phyloP scores from a whole-genome alignment of 2,329 filamentous ascomycete species.

The Cladosporium halotolerans region DNA sequence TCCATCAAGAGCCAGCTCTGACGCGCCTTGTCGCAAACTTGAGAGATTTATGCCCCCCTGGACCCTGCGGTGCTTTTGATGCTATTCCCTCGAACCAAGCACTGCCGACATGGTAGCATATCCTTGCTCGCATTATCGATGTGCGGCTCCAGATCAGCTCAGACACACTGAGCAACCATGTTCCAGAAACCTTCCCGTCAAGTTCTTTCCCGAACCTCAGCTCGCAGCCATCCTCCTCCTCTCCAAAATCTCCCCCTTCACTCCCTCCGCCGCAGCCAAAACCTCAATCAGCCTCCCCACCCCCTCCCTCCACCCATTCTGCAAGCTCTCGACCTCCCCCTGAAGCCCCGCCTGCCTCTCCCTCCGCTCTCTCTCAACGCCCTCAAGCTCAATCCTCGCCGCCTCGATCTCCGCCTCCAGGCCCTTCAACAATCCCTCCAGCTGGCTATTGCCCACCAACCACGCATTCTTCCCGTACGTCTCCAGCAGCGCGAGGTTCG shows the following conservation, averaged over 20 bases:
- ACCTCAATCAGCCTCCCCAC: conserved; percentile 78
- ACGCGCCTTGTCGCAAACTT: too few species aligned
- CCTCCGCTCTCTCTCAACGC: conserved; percentile 64
- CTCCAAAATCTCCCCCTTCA: conserved; percentile 62
- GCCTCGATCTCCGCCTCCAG: conserved; percentile 70
- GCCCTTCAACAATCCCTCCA: conserved; percentile 63
- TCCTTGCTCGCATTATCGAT: too few species aligned
- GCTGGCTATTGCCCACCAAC: conserved; percentile 75
- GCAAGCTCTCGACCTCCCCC: conserved; percentile 66
- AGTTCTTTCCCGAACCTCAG: conserved; percentile 10
- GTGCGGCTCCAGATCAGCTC: too few species aligned
- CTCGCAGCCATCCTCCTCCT: conserved; percentile 45
- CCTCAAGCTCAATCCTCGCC: conserved; percentile 63
- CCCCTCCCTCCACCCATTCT: conserved; percentile 72
- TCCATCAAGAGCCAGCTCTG: too few species aligned
- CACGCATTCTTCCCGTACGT: conserved; percentile 82
- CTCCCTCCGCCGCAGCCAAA: conserved; percentile 71
- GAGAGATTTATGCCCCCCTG: too few species aligned
- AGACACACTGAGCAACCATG: too few species aligned
- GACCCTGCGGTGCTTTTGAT: too few species aligned
- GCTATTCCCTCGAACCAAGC: too few species aligned
- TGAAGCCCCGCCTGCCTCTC: conserved; percentile 62
- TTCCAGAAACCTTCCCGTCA: too few species aligned
- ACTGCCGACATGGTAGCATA: too few species aligned
- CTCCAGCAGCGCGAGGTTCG: conserved; percentile 68